These are phyloP conservation scores for Eimeria praecox DNA, from an alignment of 169 alveolate species.

Conservation along the genomic window DNA sequence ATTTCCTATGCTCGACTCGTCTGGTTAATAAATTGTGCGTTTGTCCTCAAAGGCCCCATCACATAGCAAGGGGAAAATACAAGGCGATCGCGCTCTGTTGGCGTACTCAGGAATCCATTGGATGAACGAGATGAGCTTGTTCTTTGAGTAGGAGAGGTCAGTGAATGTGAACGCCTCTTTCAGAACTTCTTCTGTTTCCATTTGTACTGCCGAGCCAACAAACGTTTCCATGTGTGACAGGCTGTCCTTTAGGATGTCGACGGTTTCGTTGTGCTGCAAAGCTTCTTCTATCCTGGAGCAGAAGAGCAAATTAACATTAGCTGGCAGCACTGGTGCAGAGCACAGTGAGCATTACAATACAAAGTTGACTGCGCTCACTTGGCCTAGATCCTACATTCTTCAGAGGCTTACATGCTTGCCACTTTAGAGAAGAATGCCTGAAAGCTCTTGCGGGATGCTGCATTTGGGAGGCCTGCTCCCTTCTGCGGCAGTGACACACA, in stretches of 20 bases:
- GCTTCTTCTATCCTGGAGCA: slow-evolving; percentile 70
- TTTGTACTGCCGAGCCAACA: neutral
- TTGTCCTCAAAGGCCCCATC: neutral
- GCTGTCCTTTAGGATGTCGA: slow-evolving; percentile 30
- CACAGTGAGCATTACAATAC: neutral
- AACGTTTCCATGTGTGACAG: neutral
- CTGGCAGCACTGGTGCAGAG: neutral
- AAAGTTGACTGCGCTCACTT: neutral
- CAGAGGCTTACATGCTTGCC: slow-evolving; percentile 7
- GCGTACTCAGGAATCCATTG: slow-evolving; percentile 72
- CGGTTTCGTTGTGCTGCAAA: slow-evolving; percentile 78
- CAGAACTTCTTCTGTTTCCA: slow-evolving; percentile 22
- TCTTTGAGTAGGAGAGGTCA: slow-evolving; percentile 61
- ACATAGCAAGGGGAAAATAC: no score
- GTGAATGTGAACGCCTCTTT: slow-evolving; percentile 54
- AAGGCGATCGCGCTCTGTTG: neutral
- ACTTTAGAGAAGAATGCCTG: slow-evolving; percentile 45
- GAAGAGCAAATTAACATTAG: neutral
- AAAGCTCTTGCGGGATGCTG: slow-evolving; percentile 30
- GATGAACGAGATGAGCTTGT: slow-evolving; percentile 50
- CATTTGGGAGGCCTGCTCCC: neutral
- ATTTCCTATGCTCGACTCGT: neutral
- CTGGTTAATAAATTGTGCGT: neutral
- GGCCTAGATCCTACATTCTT: neutral
- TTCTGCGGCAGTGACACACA: slow-evolving; percentile 39